Evolutionary conservation across 495 filamentous ascomycete species (phyloP), one percentile per base, ranked within the genome.

Genomic region (Penicillium cinerascens): DNA sequence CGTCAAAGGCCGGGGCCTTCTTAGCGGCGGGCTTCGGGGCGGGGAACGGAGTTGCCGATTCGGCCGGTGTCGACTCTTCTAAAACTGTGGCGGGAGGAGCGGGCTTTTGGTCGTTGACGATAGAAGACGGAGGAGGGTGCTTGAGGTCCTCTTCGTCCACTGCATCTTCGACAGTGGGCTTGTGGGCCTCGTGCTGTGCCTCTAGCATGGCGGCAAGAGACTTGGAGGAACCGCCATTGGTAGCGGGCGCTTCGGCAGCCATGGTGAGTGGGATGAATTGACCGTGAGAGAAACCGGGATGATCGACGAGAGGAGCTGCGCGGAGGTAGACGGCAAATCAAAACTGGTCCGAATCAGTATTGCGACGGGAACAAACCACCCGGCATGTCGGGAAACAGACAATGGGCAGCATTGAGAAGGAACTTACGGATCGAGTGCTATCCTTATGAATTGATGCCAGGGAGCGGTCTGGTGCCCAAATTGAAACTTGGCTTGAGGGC

Each of bases 71-170:
- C 3, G 55, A 23, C 17, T 56, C 29, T 42, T 58, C 56, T 25
- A 58, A 41, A 20, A 52, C 42, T n/a, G 57, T 49, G 5, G 53
- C 58, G 4, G 63, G 61, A 42, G 56, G 44, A 29, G 61, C 46
- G 16, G 58, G 54, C 40, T 65, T 62, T 41, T 37, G 70, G 42
- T 23, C 22, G 6, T 22, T 74, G 65, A 52, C 68, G 71, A 62
- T 77, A 4, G 66, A 51, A 10, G 82, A 78, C 1, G 80, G 75
- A 43, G 79, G 76, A 25, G 78, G 82, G 64, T 85, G 82, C 51
- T 65, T 68, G 51, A 85, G 59, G 54, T 92, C 82, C n/a, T 92
- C 88, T 60, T 91, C 88, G 63, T 95, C 91, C 33, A 78, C 72
- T 17, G 77, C 82, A 17, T 96, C 91, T 69, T 95, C 91, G 37